A percentile compares a stretch with the other conserved stretches of the same genome.
Evolutionary conservation across 768 basidiomycete species (phyloP).

Genomic region (Lentinula sp.): DNA sequence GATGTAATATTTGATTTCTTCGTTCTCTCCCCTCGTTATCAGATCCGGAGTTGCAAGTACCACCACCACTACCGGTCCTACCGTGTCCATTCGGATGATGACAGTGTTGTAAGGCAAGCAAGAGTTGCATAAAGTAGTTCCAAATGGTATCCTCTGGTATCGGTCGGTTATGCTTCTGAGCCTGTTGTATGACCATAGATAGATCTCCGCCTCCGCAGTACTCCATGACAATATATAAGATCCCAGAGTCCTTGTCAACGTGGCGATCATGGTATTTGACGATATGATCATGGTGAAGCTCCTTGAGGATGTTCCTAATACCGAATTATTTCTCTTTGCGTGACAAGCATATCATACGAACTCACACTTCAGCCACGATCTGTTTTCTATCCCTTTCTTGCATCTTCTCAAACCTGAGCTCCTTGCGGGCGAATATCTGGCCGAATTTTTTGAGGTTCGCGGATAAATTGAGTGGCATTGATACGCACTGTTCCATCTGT

Average conservation of each 20-base stretch:
- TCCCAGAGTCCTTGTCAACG: slow-evolving; percentile 84
- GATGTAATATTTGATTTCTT: slow-evolving; percentile 78
- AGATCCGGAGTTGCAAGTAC: slow-evolving; percentile 19
- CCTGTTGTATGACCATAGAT: slow-evolving; percentile 78
- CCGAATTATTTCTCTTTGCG: not conserved
- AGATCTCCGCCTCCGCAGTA: slow-evolving; percentile 98
- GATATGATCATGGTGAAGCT: slow-evolving; percentile 91
- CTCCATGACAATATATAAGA: slow-evolving; percentile 98
- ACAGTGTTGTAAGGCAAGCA: slow-evolving; percentile 86
- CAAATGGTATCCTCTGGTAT: slow-evolving; percentile 93
- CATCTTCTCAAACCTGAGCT: slow-evolving; percentile 98
- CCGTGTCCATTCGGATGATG: slow-evolving; percentile 72
- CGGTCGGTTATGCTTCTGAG: slow-evolving; percentile 57
- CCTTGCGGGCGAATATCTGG: slow-evolving; percentile 84
- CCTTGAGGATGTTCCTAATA: slow-evolving; percentile 89
- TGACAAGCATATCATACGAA: slow-evolving; percentile 10
- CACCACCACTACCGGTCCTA: slow-evolving; percentile 32
- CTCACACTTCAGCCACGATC: slow-evolving; percentile 96
- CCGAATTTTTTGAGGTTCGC: not conserved
- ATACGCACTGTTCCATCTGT: slow-evolving; percentile 71
- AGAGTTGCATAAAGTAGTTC: slow-evolving; percentile 92
- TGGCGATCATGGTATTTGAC: slow-evolving; percentile 92
- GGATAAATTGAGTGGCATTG: not conserved
- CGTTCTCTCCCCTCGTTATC: slow-evolving; percentile 42
- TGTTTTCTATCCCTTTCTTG: slow-evolving; percentile 93